Evolutionary conservation across 331 rosid species (phyloP).

Genomic region (Erythrophleum ivorense): DNA sequence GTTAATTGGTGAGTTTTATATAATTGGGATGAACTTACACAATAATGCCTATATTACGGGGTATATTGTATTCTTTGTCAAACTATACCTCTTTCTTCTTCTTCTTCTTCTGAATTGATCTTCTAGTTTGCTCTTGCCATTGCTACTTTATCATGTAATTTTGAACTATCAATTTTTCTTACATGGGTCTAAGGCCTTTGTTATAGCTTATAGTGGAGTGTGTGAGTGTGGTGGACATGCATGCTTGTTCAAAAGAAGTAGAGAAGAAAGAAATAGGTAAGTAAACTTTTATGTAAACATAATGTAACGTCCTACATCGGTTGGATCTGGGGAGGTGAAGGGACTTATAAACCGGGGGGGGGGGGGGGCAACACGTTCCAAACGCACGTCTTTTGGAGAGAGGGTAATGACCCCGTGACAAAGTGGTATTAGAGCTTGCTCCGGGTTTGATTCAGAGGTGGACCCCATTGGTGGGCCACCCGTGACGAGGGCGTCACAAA

Average conservation of each 20-base stretch:
- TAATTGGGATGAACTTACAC: too few relatives aligned
- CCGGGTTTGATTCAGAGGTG: too few relatives aligned
- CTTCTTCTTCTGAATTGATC: neutral
- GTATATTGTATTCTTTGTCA: neutral
- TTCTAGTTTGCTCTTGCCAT: neutral
- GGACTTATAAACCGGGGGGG: too few relatives aligned
- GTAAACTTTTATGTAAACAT: neutral
- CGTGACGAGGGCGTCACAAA: too few relatives aligned
- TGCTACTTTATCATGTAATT: neutral
- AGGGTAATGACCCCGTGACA: too few relatives aligned
- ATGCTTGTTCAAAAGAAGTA: neutral
- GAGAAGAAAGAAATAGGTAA: neutral
- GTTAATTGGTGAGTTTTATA: too few relatives aligned
- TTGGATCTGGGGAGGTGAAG: too few relatives aligned
- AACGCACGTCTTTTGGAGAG: too few relatives aligned
- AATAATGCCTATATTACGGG: neutral
- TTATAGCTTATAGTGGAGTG: neutral
- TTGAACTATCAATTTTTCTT: neutral
- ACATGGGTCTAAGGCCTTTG: neutral
- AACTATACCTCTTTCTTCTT: neutral
- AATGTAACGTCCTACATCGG: too few relatives aligned
- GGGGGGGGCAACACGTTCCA: too few relatives aligned
- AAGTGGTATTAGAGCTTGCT: too few relatives aligned
- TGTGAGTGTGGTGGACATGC: neutral
- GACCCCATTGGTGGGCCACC: too few relatives aligned